Percentiles rank a stretch among this genome's conserved stretches.
Conservation (phyloP, 73 alveolate genomes). For the Paramecium octaurelia region DNA sequence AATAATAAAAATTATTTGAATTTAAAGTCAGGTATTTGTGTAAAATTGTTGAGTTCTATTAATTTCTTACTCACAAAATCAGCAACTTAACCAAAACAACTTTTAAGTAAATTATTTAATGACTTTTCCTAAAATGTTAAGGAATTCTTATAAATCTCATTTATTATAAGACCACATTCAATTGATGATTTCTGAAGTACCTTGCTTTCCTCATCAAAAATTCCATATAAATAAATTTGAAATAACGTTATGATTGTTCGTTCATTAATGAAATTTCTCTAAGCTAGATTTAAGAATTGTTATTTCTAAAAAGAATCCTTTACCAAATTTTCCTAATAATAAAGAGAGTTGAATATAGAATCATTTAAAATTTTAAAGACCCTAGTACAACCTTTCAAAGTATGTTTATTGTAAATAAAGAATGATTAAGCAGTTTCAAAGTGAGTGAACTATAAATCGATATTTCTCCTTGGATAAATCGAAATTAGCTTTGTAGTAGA, state of each 20-base stretch:
- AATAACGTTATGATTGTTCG: not conserved
- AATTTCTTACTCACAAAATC: not conserved
- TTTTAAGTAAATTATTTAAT: not conserved
- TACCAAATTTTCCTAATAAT: not conserved
- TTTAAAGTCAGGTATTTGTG: not conserved
- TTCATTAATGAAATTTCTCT: not conserved
- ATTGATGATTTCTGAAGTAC: not conserved
- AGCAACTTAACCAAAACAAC: not conserved
- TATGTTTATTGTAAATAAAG: not conserved
- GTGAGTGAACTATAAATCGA: not conserved
- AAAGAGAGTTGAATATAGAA: not conserved
- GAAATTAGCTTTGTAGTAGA: not conserved
- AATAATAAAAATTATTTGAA: not conserved
- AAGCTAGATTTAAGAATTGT: not conserved
- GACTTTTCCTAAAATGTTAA: not conserved
- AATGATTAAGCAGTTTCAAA: not conserved
- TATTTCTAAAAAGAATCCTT: not conserved
- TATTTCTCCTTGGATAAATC: not conserved
- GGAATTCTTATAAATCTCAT: not conserved
- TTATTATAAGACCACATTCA: not conserved
- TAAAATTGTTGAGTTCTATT: not conserved
- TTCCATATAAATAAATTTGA: not conserved
- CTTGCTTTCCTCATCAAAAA: not conserved
- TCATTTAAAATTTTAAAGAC: not conserved
- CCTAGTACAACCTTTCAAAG: not conserved